Evolutionary conservation across 345 rosid genomes (phyloP), one percentile per base, ranked within the genome.

Genomic region (Dipteronia dyeriana): DNA sequence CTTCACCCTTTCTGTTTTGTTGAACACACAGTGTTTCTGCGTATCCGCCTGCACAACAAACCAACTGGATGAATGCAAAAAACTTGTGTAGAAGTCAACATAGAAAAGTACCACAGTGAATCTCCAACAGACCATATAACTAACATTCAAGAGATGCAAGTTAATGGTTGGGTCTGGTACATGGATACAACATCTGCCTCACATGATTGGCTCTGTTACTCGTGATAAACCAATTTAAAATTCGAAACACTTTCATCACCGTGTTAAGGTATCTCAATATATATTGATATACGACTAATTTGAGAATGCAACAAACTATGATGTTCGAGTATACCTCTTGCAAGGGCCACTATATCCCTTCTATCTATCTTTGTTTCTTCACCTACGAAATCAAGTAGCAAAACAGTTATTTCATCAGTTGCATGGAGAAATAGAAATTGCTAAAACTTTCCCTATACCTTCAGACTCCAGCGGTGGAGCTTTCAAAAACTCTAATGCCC

Each of bases 1-100:
- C 99, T 88, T 96, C 97, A 9, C 71, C 66, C 84, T 82, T 89
- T 65, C 98, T 88, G 81, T 89, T 88, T 43, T 91, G 88, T 78
- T 94, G 94, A 71, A 94, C 78, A 54, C 85, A 79, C 13, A 94
- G 98, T 25, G 82, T 80, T 82, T 88, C 97, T 1, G 91, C 98
- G 79, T 91, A 91, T 7, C 94, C 97, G 19, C 95, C 98, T 92
- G 76, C 75, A 47, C 14, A 78, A 80, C 60, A 63, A 72, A 64
- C 51, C 45, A 29, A 20, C 17, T 2, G 0, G 51, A 43, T 73
- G 3, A 67, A 62, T 41, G 43, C 66, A 54, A 71, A 71, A 56
- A 2, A 25, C 14, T 16, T 16, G 20, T 3, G 41, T 26, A 26
- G 38, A 70, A 29, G 49, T 20, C 75, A 71, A 56, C 51, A 31